Conservation (phyloP, 2,329 filamentous ascomycete species). For the Fonsecaea pedrosoi region DNA sequence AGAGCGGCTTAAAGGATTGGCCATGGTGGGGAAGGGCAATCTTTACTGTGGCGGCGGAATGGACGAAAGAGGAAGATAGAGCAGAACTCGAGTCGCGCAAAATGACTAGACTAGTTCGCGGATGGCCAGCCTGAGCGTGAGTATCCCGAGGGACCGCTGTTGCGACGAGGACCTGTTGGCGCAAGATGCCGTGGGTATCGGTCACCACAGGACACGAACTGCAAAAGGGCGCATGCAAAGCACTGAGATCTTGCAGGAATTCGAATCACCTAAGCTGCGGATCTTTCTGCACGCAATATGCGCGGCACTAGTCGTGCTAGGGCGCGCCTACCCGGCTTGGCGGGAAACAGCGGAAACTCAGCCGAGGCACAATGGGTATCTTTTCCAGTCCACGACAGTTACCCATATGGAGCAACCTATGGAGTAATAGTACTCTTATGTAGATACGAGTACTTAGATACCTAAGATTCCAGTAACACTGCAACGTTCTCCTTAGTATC, state of each 20-base stretch:
- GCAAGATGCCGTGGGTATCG: background rate
- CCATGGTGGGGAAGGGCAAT: slow-evolving; percentile 13
- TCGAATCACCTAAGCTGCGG: background rate
- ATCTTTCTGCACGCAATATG: background rate
- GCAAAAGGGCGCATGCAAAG: background rate
- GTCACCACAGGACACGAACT: background rate
- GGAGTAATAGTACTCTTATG: no score
- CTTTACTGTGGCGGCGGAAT: background rate
- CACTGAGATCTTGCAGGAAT: background rate
- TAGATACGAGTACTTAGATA: no score
- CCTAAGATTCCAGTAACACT: no score
- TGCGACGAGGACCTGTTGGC: background rate
- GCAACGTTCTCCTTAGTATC: no score
- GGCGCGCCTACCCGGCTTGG: background rate
- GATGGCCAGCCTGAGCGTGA: background rate
- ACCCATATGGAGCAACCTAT: no score
- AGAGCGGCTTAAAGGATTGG: background rate
- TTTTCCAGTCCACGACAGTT: background rate
- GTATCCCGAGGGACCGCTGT: background rate
- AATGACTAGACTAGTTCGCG: background rate
- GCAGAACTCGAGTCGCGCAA: background rate
- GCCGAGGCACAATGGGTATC: background rate
- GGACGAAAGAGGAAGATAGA: background rate
- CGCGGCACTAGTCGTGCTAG: background rate
- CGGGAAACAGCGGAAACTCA: background rate